phyloP scores from a whole-genome alignment of 78 protist species.

The Isochrysis galbana region DNA sequence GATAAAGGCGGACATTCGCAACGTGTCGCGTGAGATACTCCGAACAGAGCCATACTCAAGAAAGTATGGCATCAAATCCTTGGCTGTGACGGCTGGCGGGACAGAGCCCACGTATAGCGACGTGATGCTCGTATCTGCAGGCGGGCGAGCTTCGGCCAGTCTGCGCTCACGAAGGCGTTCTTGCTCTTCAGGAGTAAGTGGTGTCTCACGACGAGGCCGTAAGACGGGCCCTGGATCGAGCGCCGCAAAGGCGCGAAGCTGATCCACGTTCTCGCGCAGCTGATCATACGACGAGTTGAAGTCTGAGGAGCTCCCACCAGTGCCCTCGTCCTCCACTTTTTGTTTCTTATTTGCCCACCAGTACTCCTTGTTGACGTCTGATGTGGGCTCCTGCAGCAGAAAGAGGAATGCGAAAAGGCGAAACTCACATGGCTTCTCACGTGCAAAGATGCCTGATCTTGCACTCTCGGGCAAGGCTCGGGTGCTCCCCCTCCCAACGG shows the following conservation, averaged over 20 bases:
- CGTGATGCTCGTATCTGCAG: constrained; percentile 21
- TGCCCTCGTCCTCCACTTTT: neutral
- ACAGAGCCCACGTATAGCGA: constrained; percentile 22
- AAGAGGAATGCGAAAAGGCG: too few species aligned
- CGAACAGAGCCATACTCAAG: neutral
- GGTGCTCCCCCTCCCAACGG: too few species aligned
- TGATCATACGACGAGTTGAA: neutral
- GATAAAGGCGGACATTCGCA: neutral
- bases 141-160: neutral
- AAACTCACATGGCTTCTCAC: too few species aligned
- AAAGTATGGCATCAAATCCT: constrained; percentile 12
- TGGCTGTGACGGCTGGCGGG: neutral
- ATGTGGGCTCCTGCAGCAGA: neutral
- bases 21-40: neutral
- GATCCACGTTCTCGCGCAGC: neutral
- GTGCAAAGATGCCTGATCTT: too few species aligned
- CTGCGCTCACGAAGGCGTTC: neutral
- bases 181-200: neutral
- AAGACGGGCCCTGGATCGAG: constrained; percentile 22
- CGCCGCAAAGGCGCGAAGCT: neutral
- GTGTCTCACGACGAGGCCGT: neutral
- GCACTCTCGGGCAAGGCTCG: too few species aligned
- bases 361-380: constrained; percentile 39
- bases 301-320: neutral
- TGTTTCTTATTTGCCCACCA: neutral